A percentile compares a stretch with the other conserved stretches of the same genome.
Evolutionary conservation across 148 eudicot species (phyloP).

Genomic region (Silene uniflora): DNA sequence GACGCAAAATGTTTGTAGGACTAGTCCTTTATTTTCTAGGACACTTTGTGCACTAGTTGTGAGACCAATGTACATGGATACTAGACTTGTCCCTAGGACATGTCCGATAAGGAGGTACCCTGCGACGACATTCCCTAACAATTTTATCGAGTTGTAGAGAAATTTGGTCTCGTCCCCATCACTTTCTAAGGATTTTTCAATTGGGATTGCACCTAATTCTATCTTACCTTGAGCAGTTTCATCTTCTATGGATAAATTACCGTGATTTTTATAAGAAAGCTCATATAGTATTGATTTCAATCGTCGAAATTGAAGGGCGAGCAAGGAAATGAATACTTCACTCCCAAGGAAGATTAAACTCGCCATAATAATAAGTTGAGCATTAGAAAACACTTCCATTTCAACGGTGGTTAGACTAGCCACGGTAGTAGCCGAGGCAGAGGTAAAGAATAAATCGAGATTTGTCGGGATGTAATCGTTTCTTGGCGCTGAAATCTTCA

Average conservation of each 20-base stretch:
- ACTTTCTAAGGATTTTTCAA: not conserved
- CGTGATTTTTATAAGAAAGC: not conserved
- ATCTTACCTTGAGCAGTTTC: conserved; percentile 9
- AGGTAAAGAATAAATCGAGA: conserved; percentile 44
- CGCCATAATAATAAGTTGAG: conserved; percentile 41
- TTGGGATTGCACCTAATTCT: conserved; percentile 11
- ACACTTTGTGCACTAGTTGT: conserved; percentile 31
- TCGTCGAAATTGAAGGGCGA: conserved; percentile 32
- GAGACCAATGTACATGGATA: conserved; percentile 29
- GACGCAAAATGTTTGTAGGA: conserved; percentile 32
- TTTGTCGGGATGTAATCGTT: conserved; percentile 6
- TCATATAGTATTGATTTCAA: too few relatives aligned
- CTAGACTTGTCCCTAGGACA: conserved; percentile 28
- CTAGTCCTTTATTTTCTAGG: conserved; percentile 34
- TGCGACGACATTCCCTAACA: conserved; percentile 35
- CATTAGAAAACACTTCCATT: conserved; percentile 64
- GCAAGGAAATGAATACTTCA: conserved; percentile 44
- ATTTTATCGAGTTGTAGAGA: conserved; percentile 31
- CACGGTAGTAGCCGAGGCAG: conserved; percentile 45
- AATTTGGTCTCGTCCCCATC: conserved; percentile 11
- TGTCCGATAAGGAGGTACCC: conserved; percentile 34
- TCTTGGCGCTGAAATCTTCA: conserved; percentile 30
- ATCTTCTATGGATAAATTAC: not conserved
- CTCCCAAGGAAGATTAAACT: conserved; percentile 53
- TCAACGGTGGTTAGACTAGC: conserved; percentile 63